Evolutionary conservation across 2,329 filamentous ascomycete genomes (phyloP), one percentile per base, ranked within the genome.

Genomic region (Colletotrichum tabaci): DNA sequence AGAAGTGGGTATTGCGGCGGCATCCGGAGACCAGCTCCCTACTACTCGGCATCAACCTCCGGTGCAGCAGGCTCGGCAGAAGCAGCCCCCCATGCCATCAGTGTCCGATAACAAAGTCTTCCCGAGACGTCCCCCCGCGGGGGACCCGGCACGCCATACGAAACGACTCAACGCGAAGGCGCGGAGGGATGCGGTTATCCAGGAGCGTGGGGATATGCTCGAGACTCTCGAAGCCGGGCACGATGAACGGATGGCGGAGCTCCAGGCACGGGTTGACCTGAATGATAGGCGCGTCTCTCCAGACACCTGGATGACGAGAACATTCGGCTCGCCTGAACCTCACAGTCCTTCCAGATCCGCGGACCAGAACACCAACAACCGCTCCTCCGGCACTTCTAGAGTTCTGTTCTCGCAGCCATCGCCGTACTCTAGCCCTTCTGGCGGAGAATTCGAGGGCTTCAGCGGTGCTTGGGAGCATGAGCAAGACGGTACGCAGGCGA

Each of bases 191-290:
- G 40, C 40, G 5, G 53, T 16, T 18, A 21, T 23, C 3, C 53
- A 57, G n/a, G 53, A 57, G 35, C 35, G 53, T 21, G 53, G 23
- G n/a, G 35, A 38, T 12, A 38, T 56, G n/a, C n/a, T 56, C 35
- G 23, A 23, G 30, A 21, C 8, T 9, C 35, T 56, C 35, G 35
- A 42, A 38, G 53, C n/a, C 7, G 35, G 23, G 30, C 35, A 57
- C 35, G 40, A 23, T 3, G 40, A 35, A 42, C 53, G 53, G 9
- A 13, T 42, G n/a, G 9, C 12, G 35, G 53, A 57, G n/a, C n/a
- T 57, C 23, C 53, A 57, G n/a, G n/a, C 53, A 8, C 53, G 23
- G 53, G 12, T 21, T 6, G n/a, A 23, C 12, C n/a, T 57, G 1
- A 38, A 23, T 3, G 35, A 57, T 23, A 8, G 12, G 6, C 12